phyloP scores from a whole-genome alignment of 202 grass and related monocot species.

The Carex arenaria region DNA sequence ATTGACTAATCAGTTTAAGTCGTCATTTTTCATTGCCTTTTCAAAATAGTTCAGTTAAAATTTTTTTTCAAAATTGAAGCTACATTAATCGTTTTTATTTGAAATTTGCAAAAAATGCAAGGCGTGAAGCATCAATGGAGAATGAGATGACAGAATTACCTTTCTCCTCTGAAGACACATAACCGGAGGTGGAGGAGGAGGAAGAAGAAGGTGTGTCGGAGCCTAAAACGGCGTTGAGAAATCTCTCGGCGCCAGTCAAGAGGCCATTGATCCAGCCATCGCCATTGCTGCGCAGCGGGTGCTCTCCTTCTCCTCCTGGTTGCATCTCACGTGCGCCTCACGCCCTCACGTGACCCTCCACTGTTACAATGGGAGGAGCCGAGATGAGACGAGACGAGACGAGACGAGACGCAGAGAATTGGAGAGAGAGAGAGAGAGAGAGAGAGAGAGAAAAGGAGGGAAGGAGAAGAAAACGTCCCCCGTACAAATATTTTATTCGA shows the following conservation, averaged over 20 bases:
- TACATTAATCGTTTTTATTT: not conserved
- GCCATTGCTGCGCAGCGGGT: constrained; percentile 6
- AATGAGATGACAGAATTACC: constrained; percentile 2
- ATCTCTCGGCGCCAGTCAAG: constrained; percentile 47
- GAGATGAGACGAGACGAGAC: not conserved
- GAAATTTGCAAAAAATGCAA: constrained; percentile 5
- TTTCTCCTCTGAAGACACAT: constrained; percentile 11
- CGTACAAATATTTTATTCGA: constrained; percentile 1
- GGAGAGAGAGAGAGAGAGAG: not conserved
- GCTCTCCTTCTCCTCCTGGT: constrained; percentile 25
- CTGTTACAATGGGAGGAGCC: not conserved
- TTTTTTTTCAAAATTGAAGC: not conserved
- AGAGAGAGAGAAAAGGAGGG: constrained; percentile 20
- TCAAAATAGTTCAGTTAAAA: not conserved
- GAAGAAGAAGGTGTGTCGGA: constrained; percentile 40
- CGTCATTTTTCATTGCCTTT: not conserved
- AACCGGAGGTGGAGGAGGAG: constrained; percentile 15
- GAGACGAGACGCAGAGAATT: not conserved
- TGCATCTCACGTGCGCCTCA: constrained; percentile 23
- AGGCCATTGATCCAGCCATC: constrained; percentile 52
- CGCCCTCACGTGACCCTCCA: constrained; percentile 25
- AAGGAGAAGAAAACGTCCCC: not conserved
- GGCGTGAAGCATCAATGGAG: not conserved
- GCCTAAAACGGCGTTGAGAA: constrained; percentile 53
- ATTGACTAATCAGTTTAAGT: not conserved